Evolutionary conservation across 495 filamentous ascomycete species (phyloP), one percentile per base, ranked within the genome.

Genomic region (Neurospora sp.): DNA sequence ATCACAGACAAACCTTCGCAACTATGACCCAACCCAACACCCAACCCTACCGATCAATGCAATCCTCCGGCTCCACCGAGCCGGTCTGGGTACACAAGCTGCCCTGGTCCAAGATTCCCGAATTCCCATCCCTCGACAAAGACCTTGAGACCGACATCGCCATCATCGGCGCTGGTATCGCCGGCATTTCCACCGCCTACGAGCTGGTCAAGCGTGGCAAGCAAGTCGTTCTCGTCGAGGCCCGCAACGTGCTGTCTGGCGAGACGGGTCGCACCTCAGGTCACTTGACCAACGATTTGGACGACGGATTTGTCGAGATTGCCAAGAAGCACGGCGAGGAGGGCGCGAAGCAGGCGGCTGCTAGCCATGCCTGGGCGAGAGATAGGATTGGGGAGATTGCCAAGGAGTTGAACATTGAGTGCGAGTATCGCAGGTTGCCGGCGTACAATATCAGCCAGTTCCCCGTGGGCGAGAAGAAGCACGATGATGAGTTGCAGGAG

Each of bases 131-230:
- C 14, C 78, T 89, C n/a, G 69, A 46, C 27, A 41, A 70, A 16
- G 74, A 81, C 75, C 72, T 81, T 40, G 69, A 53, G 87, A 83
- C 82, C 0, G 86, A 88, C 69, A 78, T 88, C 1, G 83, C 81
- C 76, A 80, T 90, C 69, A 79, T 90, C 72, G 88, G 88, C 16
- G 82, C 85, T 39, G 87, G 88, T 40, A 89, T 89, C 69, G 78
- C 86, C 10, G 88, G 88, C 10, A 83, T 89, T 38, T 83, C 82
- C 3, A 80, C 78, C 8, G 87, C 88, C 4, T 88, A 88, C 70
- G 87, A 89, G 75, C 83, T 87, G 0, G 80, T 89, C 70, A 76
- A 37, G n/a, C 82, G 85, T 18, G 88, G 87, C 35, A 74, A 82
- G 40, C 70, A 78, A 0, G 86, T 88, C 6, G 80, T 81, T n/a